Evolutionary conservation across 352 stramenopile genomes (phyloP), one percentile per base, ranked within the genome.

Genomic region (Phytophthora hibernalis): DNA sequence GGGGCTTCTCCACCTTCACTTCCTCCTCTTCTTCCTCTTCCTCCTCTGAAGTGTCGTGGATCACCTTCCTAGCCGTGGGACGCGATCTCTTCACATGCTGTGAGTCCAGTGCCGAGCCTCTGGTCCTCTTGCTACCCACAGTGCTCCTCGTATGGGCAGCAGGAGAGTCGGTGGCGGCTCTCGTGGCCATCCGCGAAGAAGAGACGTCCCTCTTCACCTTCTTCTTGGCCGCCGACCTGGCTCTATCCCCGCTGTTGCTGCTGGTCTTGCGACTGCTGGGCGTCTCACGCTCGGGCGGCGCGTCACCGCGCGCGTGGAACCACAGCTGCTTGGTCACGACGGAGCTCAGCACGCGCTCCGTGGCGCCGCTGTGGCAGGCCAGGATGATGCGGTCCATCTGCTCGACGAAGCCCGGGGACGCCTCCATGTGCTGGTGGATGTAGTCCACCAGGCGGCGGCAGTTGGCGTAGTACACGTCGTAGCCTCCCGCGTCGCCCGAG

Each of bases 381-480:
- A 87, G 70, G 50, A 90, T 88, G 56, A 90, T 77, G 57, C 82
- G 82, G 48, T 88, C 82, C 82, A 90, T 90, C 54, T 90, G 79
- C 70, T 79, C 59, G 12, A 40, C 56, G 59, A 90, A 90, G 50
- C 82, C 79, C 28, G 70, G 55, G 38, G 83, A 89, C 37, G 73
- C 85, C 43, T 77, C 65, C 83, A 93, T 91, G 72, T 90, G 77
- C 24, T 72, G 65, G 26, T 67, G 30, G 51, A 93, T 91, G 65
- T 90, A 93, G 52, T 68, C 35, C 40, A 91, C 81, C 43, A 93
- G 63, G 13, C 70, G 78, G 47, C 77, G 68, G 74, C 85, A 93
- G 61, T 74, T 79, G 21, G 38, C 66, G 66, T 86, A 80, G 68
- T 87, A 91, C 18, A 69, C 30, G 31, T 93, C 79, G 61, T 91